Evolutionary conservation across 2,329 filamentous ascomycete genomes (phyloP), one percentile per base, ranked within the genome.

Genomic region (Penicillium rolfsii): DNA sequence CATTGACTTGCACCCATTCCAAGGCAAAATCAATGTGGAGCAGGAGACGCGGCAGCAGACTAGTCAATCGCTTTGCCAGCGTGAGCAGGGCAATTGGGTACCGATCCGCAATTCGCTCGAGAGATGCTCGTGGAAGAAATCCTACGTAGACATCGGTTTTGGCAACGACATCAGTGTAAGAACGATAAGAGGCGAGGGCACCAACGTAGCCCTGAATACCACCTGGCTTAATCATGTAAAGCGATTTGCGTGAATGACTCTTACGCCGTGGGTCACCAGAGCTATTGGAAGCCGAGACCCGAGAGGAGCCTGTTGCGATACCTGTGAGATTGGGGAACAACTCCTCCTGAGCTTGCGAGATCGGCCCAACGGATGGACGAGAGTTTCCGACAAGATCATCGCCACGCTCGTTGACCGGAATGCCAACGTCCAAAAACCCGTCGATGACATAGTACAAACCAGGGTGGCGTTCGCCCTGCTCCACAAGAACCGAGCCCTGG

Each of bases 121-220:
- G 83, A 0, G 93, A 91, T 0, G 87, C 85, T 33, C 93, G 85
- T 0, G 95, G 95, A 12, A 99, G 80, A 67, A 99, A 99, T 0
- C 95, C 95, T 14, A 99, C 95, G 71, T 97, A 98, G 2, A 98
- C 95, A 77, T 99, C 95, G 0, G 96, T 99, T 79, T 98, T 98
- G 3, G 95, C 96, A 40, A 94, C 90, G 1, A 99, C 93, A 72
- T 98, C 94, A 22, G 97, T 95, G 73, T 98, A 97, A 0, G 95
- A 99, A 28, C 95, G 84, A 74, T 97, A 97, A 0, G 93, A 97
- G 2, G 95, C 97, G 19, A 99, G 89, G 0, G 93, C 95, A 5
- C 95, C 93, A 35, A 98, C 87, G 70, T 99, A 99, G 0, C 95
- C 96, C 55, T 95, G 94, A 38, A 99, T 84, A 0, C 93, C 93